Evolutionary conservation across 2,329 filamentous ascomycete genomes (phyloP), one percentile per base, ranked within the genome.

Genomic region (Colletotrichum camelliae): DNA sequence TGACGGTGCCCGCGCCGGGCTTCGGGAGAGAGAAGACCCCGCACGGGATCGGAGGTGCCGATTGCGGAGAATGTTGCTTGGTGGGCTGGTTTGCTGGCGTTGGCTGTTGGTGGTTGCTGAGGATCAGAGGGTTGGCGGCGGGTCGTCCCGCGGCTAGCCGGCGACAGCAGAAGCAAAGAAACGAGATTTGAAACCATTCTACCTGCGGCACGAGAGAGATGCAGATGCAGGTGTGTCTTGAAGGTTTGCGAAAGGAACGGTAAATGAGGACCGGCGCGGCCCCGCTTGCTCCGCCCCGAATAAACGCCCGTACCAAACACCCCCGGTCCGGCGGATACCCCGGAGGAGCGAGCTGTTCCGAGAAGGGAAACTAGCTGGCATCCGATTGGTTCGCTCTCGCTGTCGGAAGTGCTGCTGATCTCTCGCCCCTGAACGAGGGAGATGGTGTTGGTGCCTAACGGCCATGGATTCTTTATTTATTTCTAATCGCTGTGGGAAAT

Each of bases 321-420:
- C 48, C 48, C 57, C 57, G 67, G 57, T 61, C 67, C 27, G 67
- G 57, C 27, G 18, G 67, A 12, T 37, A 27, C 55, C 39, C 39
- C 18, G 39, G 18, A 48, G 18, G 39, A 21, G 39, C 33, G 64
- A 12, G 31, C 43, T 58, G 33, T 73, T 58, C 73, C 70, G 64
- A 73, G 70, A 75, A 73, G 37, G 64, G 73, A 15, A 68, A 68
- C 58, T 62, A 58, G 57, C 33, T 24, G 48, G 55, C 18, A 64
- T 48, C 21, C 66, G 52, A 75, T 75, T 75, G 73, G 73, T 48
- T 68, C 67, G 33, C 21, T 70, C 39, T 48, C 39, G 39, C 18
- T 48, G 39, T 48, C 9, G 39, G 15, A 21, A 48, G 39, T 12
- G 39, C 39, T 48, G 39, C 18, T 48, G 39, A 48, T 48, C 39